Evolutionary conservation across 202 grass and related monocot species (phyloP), one percentile per base, ranked within the genome.

Genomic region (Hordeum pubiflorum): DNA sequence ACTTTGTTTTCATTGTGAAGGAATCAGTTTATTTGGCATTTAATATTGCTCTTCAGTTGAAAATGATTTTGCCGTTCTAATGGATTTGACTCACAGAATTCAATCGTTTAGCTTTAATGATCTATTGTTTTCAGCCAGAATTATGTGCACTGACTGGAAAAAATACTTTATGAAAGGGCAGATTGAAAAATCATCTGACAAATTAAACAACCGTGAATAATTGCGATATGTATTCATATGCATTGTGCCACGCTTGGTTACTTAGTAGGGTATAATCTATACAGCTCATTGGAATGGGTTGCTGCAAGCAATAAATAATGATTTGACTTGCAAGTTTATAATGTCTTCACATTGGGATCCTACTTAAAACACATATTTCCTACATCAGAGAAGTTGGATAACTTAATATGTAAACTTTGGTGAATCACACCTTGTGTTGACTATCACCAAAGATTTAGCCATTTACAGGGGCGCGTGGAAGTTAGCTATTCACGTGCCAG

Each of bases 11-110:
- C 26, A 75, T 86, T 18, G 64, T 9, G 17, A 7, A 56, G 40
- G 43, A 48, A 27, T 7, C 14, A n/a, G 4, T 4, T 29, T 13
- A 55, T 79, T 18, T 60, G 7, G 7, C 52, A 40, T 36, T 58
- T 26, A 60, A 23, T 76, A 27, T 23, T 71, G 22, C 24, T 71
- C 58, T 54, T 74, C 24, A 12, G 12, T 9, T 62, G 54, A 15
- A 81, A 82, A 63, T 72, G 54, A 65, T 72, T 78, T 72, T 75
- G 46, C 23, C 69, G 58, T 7, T 20, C 20, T 63, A 52, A 62
- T 36, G 55, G 31, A 7, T 39, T 84, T 84, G 54, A 15, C 18
- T 46, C 20, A 52, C 14, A 6, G 15, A 50, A 27, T 77, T 24
- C 58, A 52, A 24, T 27, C 14, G 22, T 38, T 69, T 75, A 74